Percentiles rank a stretch among this genome's conserved stretches.
These are phyloP conservation scores for Yueomyces sinensis DNA, from an alignment of 805 yeast species.

Conservation along the genomic window DNA sequence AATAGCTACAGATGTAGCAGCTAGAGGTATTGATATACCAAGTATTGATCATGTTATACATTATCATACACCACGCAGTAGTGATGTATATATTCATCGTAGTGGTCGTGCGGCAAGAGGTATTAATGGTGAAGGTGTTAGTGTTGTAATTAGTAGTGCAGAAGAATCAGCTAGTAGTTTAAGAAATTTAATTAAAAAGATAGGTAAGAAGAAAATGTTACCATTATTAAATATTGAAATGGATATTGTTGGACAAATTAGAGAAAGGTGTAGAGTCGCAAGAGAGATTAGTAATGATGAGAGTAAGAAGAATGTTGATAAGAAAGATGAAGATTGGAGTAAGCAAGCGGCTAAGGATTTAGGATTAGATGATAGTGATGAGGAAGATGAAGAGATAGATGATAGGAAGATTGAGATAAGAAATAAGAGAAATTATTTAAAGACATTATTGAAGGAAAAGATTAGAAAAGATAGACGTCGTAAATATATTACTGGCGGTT, in stretches of 20 bases:
- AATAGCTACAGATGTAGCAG: constrained; percentile 95
- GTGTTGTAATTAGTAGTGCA: constrained; percentile 85
- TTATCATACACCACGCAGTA: constrained; percentile 87
- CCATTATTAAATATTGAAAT: constrained; percentile 65
- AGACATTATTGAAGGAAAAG: constrained; percentile 36
- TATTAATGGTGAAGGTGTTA: constrained; percentile 73
- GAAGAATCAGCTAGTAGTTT: constrained; percentile 87
- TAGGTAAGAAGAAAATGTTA: constrained; percentile 39
- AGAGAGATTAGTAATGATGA: constrained; percentile 64
- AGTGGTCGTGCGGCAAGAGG: constrained; percentile 99
- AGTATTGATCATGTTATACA: constrained; percentile 88
- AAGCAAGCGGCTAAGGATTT: constrained; percentile 86
- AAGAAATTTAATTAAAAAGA: constrained; percentile 51
- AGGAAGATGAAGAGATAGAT: constrained; percentile 37
- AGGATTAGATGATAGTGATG: constrained; percentile 62
- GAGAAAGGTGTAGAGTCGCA: constrained; percentile 56
- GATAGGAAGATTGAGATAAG: constrained; percentile 24
- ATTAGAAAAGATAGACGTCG: constrained; percentile 51
- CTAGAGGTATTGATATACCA: constrained; percentile 91
- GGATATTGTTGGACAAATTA: constrained; percentile 56
- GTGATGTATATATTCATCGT: constrained; percentile 89
- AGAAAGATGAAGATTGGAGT: constrained; percentile 70
- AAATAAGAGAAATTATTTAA: constrained; percentile 37
- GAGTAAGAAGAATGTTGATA: constrained; percentile 41
- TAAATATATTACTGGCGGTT: constrained; percentile 70